A percentile compares a stretch with the other conserved stretches of the same genome.
Evolutionary conservation across 805 yeast species (phyloP).

Genomic region (Lipomyces anomalus): DNA sequence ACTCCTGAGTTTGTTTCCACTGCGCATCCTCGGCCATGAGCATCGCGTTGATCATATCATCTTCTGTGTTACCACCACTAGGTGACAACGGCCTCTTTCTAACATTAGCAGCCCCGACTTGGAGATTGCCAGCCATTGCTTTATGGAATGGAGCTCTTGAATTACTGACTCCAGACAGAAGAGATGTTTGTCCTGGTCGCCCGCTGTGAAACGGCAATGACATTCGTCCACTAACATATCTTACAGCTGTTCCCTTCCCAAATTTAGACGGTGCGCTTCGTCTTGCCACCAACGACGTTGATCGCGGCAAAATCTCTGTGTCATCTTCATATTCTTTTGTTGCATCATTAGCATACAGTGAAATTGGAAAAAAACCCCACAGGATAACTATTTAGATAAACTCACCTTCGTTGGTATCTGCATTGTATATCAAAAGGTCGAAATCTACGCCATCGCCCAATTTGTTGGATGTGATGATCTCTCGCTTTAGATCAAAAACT

Average conservation of each 20-base stretch:
- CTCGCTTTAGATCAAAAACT: constrained; percentile 89
- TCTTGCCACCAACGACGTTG: constrained; percentile 70
- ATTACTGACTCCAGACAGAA: background rate
- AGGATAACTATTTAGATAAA: background rate
- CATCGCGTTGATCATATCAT: constrained; percentile 83
- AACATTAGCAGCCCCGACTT: no score
- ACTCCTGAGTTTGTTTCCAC: constrained; percentile 93
- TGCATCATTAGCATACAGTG: background rate
- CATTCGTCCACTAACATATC: constrained; percentile 45
- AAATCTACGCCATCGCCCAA: constrained; percentile 81
- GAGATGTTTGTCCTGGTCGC: background rate
- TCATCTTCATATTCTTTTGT: constrained; percentile 71
- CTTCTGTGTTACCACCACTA: constrained; percentile 50
- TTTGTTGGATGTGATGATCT: constrained; percentile 74
- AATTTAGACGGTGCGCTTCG: constrained; percentile 62
- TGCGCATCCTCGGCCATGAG: constrained; percentile 88
- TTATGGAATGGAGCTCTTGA: background rate
- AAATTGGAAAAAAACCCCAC: background rate
- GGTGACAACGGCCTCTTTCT: constrained; percentile 23
- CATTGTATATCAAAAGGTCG: constrained; percentile 65
- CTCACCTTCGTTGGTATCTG: constrained; percentile 52
- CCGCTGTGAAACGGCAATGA: background rate
- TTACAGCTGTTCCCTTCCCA: constrained; percentile 49
- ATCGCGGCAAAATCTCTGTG: constrained; percentile 83
- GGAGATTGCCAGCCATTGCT: background rate